Evolutionary conservation across 108 stramenopile genomes (phyloP).

Genomic region (Hondaea fermentalgiana): DNA sequence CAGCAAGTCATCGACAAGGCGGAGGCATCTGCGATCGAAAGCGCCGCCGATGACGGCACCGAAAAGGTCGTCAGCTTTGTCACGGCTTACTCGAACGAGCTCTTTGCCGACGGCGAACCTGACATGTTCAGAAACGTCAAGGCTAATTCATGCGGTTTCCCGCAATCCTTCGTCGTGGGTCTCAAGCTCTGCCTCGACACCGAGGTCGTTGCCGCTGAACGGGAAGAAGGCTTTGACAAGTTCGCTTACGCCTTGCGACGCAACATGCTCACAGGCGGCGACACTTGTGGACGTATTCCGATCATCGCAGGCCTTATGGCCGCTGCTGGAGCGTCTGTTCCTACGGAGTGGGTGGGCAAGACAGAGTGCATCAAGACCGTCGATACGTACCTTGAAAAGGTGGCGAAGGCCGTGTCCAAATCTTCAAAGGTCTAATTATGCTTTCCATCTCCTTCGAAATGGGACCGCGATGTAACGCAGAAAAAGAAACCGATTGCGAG

Average conservation of each 20-base stretch:
- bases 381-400: no score
- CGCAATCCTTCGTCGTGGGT: not conserved
- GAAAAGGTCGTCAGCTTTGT: not conserved
- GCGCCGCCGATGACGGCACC: not conserved
- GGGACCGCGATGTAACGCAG: no score
- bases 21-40: not conserved
- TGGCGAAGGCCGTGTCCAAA: no score
- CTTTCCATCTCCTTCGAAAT: no score
- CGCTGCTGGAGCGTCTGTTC: not conserved
- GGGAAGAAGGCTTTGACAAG: not conserved
- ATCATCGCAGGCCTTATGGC: not conserved
- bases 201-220: not conserved
- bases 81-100: not conserved
- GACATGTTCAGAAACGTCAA: not conserved
- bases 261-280: not conserved
- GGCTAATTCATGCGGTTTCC: not conserved
- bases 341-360: not conserved
- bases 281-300: not conserved
- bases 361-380: not conserved
- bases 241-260: not conserved
- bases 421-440: no score
- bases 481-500: no score
- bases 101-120: not conserved
- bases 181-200: not conserved
- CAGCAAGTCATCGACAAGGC: not conserved